phyloP scores from a whole-genome alignment of 352 stramenopile species.

The Phytopythium mirpurense region DNA sequence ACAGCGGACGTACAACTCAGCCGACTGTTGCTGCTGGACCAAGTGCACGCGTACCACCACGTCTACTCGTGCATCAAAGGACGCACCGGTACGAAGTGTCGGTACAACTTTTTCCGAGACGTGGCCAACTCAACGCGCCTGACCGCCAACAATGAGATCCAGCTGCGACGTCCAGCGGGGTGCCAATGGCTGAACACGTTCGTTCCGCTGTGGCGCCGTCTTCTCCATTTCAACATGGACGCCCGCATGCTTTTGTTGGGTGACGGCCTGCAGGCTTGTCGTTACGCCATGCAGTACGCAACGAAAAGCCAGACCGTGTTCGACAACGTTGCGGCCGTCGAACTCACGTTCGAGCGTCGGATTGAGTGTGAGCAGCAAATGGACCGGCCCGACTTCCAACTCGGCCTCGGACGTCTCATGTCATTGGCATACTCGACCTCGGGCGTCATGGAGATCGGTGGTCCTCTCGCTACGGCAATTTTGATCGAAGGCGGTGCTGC shows the following conservation, averaged over 20 bases:
- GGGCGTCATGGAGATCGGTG: conserved; percentile 19
- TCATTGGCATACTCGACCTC: conserved; percentile 14
- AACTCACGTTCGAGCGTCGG: conserved; percentile 8
- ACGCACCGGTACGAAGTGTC: conserved; percentile 11
- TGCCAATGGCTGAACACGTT: conserved; percentile 24
- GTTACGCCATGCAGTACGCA: too few relatives aligned
- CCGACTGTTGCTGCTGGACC: conserved; percentile 10
- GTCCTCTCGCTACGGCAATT: conserved; percentile 15
- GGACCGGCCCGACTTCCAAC: conserved; percentile 6
- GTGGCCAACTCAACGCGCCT: conserved; percentile 8
- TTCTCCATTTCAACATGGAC: neutral
- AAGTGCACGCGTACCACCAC: conserved; percentile 15
- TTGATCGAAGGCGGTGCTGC: conserved; percentile 11
- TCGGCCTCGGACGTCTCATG: conserved; percentile 14
- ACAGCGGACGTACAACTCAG: conserved; percentile 15
- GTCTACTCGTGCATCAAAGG: conserved; percentile 17
- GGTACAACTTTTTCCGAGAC: conserved; percentile 22
- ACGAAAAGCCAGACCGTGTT: too few relatives aligned
- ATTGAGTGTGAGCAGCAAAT: conserved; percentile 8
- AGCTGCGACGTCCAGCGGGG: conserved; percentile 10
- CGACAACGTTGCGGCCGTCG: too few relatives aligned
- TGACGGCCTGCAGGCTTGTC: too few relatives aligned
- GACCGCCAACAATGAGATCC: conserved; percentile 9
- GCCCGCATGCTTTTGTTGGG: too few relatives aligned
- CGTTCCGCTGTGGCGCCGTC: conserved; percentile 11